Conservation (phyloP, 148 eudicot species). For the Nyssa sinensis region DNA sequence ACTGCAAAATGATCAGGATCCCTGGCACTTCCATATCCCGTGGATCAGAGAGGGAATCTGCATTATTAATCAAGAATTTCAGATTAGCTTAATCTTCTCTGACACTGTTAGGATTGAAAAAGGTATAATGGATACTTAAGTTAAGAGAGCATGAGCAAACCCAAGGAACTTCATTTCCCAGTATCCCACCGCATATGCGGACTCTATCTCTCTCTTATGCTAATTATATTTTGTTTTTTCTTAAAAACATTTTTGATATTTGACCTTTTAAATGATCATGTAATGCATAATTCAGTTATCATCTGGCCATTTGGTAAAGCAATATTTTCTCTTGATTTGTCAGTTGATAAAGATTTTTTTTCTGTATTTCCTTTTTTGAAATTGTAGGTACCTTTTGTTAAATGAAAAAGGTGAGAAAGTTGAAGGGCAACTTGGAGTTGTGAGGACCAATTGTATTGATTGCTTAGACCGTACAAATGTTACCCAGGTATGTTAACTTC, state of each 20-base stretch:
- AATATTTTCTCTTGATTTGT: background rate
- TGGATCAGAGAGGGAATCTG: background rate
- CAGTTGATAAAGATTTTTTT: background rate
- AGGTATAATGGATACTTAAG: background rate
- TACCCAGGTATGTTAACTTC: constrained; percentile 62
- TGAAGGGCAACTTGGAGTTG: constrained; percentile 81
- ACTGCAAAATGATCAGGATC: too few relatives aligned
- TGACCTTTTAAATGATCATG: background rate
- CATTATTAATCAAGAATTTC: background rate
- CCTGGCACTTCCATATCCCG: too few relatives aligned
- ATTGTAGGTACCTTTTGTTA: constrained; percentile 73
- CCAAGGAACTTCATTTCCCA: background rate
- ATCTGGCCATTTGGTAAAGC: background rate
- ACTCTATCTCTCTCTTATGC: background rate
- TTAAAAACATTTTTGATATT: too few relatives aligned
- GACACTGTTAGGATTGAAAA: background rate
- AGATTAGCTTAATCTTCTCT: background rate
- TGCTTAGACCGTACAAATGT: constrained; percentile 99
- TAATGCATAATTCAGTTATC: background rate
- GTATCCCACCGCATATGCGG: too few relatives aligned
- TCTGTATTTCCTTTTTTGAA: constrained; percentile 1
- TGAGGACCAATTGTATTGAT: constrained; percentile 93
- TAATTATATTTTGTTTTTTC: too few relatives aligned
- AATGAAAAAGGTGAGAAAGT: constrained; percentile 82
- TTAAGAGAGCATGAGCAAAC: background rate